phyloP scores from a whole-genome alignment of 2,329 filamentous ascomycete genomes.

The Ascochyta lentis region DNA sequence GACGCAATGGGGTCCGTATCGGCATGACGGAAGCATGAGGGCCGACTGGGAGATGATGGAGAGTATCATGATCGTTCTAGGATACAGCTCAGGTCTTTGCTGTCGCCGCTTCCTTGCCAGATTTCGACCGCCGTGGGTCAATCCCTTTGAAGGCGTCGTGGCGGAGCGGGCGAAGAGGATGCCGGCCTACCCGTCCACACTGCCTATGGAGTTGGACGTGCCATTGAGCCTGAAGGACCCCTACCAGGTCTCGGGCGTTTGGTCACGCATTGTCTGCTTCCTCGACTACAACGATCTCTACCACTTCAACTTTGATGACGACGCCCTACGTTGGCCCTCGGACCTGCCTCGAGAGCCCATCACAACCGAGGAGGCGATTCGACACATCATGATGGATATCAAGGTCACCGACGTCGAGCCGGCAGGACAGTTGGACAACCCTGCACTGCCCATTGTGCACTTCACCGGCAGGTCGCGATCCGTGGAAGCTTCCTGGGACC shows the following conservation, averaged over 20 bases:
- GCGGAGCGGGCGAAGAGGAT: constrained; percentile 20
- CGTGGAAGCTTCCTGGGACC: constrained; percentile 70
- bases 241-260: constrained; percentile 73
- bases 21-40: constrained; percentile 64
- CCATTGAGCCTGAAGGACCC: constrained; percentile 67
- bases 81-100: constrained; percentile 59
- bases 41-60: constrained; percentile 85
- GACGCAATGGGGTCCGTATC: constrained; percentile 75
- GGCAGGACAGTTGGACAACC: constrained; percentile 64
- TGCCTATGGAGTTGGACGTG: constrained; percentile 45
- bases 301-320: constrained; percentile 70
- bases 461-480: constrained; percentile 69
- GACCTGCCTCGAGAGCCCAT: constrained; percentile 59
- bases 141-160: constrained; percentile 38
- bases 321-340: constrained; percentile 46
- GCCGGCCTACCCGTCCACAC: constrained; percentile 14
- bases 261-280: constrained; percentile 65
- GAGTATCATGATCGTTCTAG: constrained; percentile 73
- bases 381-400: constrained; percentile 73
- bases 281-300: constrained; percentile 66
- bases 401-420: constrained; percentile 65
- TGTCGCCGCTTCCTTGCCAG: constrained; percentile 30
- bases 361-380: constrained; percentile 69
- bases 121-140: constrained; percentile 40
- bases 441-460: constrained; percentile 68